Percentiles rank a stretch among this genome's conserved stretches.
Evolutionary conservation across 2,329 filamentous ascomycete species (phyloP).

Genomic region (Ascomycota sp.): DNA sequence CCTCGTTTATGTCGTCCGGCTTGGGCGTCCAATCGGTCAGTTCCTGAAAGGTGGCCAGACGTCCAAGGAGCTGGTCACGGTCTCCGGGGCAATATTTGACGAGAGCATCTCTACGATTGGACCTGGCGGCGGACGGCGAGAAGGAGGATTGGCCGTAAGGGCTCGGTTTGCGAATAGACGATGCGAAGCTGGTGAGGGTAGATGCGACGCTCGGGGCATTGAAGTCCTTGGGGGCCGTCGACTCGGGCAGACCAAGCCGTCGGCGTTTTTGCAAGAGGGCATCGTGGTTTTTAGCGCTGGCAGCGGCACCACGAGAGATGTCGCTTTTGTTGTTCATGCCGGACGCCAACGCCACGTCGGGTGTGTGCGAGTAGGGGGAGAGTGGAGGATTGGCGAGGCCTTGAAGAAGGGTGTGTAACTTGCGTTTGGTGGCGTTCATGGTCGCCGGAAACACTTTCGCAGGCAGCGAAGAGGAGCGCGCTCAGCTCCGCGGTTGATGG

Average conservation of each 20-base stretch:
- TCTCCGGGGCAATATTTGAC: conserved; percentile 74
- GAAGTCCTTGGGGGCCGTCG: conserved; percentile 13
- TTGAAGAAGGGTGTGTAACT: conserved; percentile 60
- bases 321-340: conserved; percentile 6
- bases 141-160: too few species aligned
- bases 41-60: conserved; percentile 75
- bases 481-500: too few species aligned
- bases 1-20: conserved; percentile 65
- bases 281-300: conserved; percentile 10
- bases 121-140: conserved; percentile 5
- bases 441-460: background rate
- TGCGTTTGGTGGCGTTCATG: conserved; percentile 66
- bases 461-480: too few species aligned
- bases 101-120: conserved; percentile 8
- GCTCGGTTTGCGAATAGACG: conserved; percentile 1
- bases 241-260: conserved; percentile 23
- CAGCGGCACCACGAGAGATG: conserved; percentile 2
- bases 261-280: conserved; percentile 31
- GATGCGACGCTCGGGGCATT: conserved; percentile 5
- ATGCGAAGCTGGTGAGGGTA: conserved; percentile 3
- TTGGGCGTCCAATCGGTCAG: conserved; percentile 90
- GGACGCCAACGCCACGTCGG: too few species aligned
- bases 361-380: conserved; percentile 2
- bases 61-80: conserved; percentile 58
- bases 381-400: conserved; percentile 31